A percentile compares a stretch with the other conserved stretches of the same genome.
Conservation (phyloP, 768 basidiomycete genomes). For the Collybia sp. region DNA sequence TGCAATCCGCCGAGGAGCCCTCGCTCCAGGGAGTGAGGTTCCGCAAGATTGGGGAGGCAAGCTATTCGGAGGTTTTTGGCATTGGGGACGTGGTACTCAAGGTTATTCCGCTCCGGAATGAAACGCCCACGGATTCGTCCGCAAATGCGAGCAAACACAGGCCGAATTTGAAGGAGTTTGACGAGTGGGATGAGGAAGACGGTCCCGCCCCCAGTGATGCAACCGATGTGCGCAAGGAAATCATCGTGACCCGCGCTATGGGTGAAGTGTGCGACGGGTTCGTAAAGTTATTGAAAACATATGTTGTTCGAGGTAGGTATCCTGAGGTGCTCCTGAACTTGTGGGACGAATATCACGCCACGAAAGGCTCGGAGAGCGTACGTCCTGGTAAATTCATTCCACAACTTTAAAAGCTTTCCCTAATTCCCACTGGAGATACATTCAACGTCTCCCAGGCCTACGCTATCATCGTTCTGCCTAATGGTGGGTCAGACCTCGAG, state of each 20-base stretch:
- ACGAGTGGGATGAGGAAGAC: constrained; percentile 34
- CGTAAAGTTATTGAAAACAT: constrained; percentile 75
- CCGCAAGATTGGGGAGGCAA: constrained; percentile 92
- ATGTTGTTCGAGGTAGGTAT: constrained; percentile 83
- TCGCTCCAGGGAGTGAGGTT: constrained; percentile 33
- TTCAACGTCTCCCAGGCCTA: constrained; percentile 79
- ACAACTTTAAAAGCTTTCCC: constrained; percentile 1
- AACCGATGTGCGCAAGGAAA: constrained; percentile 75
- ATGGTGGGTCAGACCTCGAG: constrained; percentile 91
- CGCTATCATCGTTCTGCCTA: constrained; percentile 84
- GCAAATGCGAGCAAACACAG: constrained; percentile 4
- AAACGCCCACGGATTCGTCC: constrained; percentile 21
- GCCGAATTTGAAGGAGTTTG: constrained; percentile 5
- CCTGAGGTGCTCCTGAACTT: constrained; percentile 70
- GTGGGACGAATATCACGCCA: constrained; percentile 82
- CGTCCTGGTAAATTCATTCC: constrained; percentile 60
- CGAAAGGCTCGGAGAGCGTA: constrained; percentile 78
- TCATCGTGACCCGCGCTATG: constrained; percentile 72
- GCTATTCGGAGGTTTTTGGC: constrained; percentile 94
- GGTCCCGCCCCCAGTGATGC: constrained; percentile 69
- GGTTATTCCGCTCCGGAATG: constrained; percentile 72
- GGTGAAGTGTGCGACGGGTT: constrained; percentile 77
- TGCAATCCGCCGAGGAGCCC: constrained; percentile 24
- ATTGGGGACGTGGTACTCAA: constrained; percentile 89
- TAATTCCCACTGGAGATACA: constrained; percentile 42